Evolutionary conservation across 176 grass and related monocot genomes (phyloP).

Genomic region (Cenchrus purpureus): DNA sequence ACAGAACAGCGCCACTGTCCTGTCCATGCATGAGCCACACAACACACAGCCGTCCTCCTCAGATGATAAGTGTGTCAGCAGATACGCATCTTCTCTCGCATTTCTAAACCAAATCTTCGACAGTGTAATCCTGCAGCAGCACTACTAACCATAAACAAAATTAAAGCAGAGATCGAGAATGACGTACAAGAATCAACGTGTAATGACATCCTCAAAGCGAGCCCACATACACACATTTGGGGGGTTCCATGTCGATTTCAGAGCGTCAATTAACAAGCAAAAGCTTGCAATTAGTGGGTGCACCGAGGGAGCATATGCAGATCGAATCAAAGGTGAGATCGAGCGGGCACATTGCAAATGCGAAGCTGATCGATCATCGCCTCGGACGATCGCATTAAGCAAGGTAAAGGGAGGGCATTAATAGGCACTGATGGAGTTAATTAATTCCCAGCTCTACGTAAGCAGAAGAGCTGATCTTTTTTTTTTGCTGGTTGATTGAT

Average conservation of each 20-base stretch:
- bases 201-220: slow-evolving; percentile 17
- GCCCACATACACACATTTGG: slow-evolving; percentile 16
- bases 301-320: background rate
- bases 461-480: background rate
- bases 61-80: background rate
- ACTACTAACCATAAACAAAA: background rate
- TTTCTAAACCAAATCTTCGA: background rate
- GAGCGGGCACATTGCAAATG: background rate
- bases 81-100: slow-evolving; percentile 10
- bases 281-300: slow-evolving; percentile 39
- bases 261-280: slow-evolving; percentile 4
- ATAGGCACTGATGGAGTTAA: slow-evolving; percentile 10
- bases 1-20: background rate
- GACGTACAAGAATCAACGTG: slow-evolving; percentile 1
- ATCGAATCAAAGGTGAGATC: background rate
- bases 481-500: slow-evolving; percentile 25
- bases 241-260: slow-evolving; percentile 33
- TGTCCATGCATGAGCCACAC: background rate
- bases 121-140: background rate
- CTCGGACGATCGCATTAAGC: background rate
- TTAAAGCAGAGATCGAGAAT: background rate
- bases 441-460: slow-evolving; percentile 30
- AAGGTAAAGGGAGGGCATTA: background rate
- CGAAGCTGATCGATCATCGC: background rate
- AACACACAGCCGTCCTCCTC: too few species aligned